These are phyloP conservation scores for Thecaphora thlaspeos DNA, from an alignment of 1,284 basidiomycete species.

Conservation along the genomic window DNA sequence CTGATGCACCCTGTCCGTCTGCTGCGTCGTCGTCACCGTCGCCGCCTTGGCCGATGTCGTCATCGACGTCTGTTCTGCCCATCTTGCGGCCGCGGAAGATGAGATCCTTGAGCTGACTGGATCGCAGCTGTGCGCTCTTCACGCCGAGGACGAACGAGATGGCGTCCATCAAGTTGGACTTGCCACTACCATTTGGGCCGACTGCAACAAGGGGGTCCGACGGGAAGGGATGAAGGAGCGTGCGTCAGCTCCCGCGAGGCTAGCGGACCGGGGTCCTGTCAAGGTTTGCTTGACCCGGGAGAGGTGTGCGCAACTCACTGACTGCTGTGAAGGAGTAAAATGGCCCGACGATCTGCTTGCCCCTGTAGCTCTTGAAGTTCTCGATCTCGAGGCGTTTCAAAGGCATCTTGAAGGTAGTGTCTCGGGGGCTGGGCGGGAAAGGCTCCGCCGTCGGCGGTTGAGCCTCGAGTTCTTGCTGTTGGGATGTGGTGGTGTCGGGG, in stretches of 20 bases:
- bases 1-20: slow-evolving; percentile 62
- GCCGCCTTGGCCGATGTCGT: slow-evolving; percentile 34
- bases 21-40: slow-evolving; percentile 58
- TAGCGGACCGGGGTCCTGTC: too few species aligned
- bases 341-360: slow-evolving; percentile 82
- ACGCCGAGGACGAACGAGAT: slow-evolving; percentile 98
- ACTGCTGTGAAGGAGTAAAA: slow-evolving; percentile 91
- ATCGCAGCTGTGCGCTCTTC: slow-evolving; percentile 86
- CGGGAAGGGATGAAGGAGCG: too few species aligned
- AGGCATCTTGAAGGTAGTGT: slow-evolving; percentile 41
- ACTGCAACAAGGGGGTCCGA: slow-evolving; percentile 21
- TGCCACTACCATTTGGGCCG: slow-evolving; percentile 97
- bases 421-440: not conserved
- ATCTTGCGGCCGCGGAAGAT: slow-evolving; percentile 86
- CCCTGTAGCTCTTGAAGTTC: slow-evolving; percentile 67
- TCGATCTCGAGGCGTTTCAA: slow-evolving; percentile 54
- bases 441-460: too few species aligned
- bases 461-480: too few species aligned
- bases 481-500: too few species aligned
- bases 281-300: too few species aligned
- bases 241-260: too few species aligned
- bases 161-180: slow-evolving; percentile 99
- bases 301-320: slow-evolving; percentile 62
- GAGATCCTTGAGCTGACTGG: slow-evolving; percentile 88
- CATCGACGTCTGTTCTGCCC: slow-evolving; percentile 59